A percentile compares a stretch with the other conserved stretches of the same genome.
phyloP scores from a whole-genome alignment of 805 yeast species.

The Kuraishia borneana region DNA sequence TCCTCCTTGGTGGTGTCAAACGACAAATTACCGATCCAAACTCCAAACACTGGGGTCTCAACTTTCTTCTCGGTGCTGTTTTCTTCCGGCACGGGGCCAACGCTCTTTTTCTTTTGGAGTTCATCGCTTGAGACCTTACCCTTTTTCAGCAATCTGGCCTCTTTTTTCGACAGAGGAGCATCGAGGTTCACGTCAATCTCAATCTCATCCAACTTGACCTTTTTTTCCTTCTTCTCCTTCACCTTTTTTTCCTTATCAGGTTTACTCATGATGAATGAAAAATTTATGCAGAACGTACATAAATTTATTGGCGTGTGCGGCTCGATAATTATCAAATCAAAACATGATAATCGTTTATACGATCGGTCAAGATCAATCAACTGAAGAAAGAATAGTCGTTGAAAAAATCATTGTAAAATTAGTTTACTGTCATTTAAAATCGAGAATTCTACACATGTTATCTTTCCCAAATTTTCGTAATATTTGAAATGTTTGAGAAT shows the following conservation, averaged over 20 bases:
- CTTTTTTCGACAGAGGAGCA: conserved; percentile 84
- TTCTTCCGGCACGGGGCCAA: conserved; percentile 16
- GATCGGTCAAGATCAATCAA: too few relatives aligned
- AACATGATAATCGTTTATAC: too few relatives aligned
- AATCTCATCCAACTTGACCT: conserved; percentile 34
- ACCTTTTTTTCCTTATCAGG: conserved; percentile 9
- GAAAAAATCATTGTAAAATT: too few relatives aligned
- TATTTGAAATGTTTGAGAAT: too few relatives aligned
- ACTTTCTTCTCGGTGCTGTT: conserved; percentile 13
- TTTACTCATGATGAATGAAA: too few relatives aligned
- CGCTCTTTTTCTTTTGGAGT: conserved; percentile 23
- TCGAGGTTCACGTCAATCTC: conserved; percentile 61
- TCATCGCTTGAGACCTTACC: conserved; percentile 57
- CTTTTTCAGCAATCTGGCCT: conserved; percentile 73
- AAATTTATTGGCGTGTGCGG: too few relatives aligned
- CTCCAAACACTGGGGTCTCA: conserved; percentile 49
- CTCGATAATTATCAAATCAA: too few relatives aligned
- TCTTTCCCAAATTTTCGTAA: too few relatives aligned
- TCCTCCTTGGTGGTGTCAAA: conserved; percentile 78
- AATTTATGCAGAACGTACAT: too few relatives aligned
- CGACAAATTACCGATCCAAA: conserved; percentile 91
- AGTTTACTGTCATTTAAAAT: too few relatives aligned
- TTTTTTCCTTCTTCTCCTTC: conserved; percentile 11
- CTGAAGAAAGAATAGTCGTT: too few relatives aligned
- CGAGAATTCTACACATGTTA: too few relatives aligned